Conservation (phyloP, 306 rosid genomes). For the Prunus davidiana region DNA sequence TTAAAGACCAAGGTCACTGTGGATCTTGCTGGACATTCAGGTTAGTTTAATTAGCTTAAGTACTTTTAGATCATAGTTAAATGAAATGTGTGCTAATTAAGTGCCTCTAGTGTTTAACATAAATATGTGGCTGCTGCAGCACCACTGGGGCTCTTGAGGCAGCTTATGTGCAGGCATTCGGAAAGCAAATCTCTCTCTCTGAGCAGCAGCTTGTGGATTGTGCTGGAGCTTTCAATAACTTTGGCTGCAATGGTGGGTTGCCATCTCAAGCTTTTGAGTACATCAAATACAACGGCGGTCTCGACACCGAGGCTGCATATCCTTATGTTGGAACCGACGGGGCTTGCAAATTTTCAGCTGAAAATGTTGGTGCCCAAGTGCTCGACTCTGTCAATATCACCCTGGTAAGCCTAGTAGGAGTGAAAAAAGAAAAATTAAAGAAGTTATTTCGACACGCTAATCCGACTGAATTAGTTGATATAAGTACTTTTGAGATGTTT, state of each 20-base stretch:
- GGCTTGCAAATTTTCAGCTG: constrained; percentile 56
- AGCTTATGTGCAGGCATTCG: constrained; percentile 73
- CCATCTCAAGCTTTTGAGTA: constrained; percentile 99
- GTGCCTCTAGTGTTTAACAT: constrained; percentile 15
- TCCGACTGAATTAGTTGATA: no score
- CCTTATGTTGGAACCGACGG: constrained; percentile 65
- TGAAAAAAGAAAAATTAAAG: neutral
- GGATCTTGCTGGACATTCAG: constrained; percentile 79
- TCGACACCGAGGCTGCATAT: constrained; percentile 80
- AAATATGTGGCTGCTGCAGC: constrained; percentile 43
- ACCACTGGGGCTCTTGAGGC: constrained; percentile 95
- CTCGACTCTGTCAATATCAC: constrained; percentile 72
- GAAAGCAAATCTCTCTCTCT: constrained; percentile 71
- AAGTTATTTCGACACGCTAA: neutral
- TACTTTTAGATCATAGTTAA: neutral
- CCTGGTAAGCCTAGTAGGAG: constrained; percentile 40
- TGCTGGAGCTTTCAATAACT: constrained; percentile 85
- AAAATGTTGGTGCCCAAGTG: constrained; percentile 68
- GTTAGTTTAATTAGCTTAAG: constrained; percentile 13
- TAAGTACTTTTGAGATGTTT: neutral
- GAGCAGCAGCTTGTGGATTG: constrained; percentile 99
- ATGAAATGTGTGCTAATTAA: neutral
- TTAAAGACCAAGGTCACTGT: constrained; percentile 79
- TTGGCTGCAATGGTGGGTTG: constrained; percentile 84
- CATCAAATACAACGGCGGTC: constrained; percentile 87